Conservation (phyloP, 2,329 filamentous ascomycete species). For the Neoascochyta sp. region DNA sequence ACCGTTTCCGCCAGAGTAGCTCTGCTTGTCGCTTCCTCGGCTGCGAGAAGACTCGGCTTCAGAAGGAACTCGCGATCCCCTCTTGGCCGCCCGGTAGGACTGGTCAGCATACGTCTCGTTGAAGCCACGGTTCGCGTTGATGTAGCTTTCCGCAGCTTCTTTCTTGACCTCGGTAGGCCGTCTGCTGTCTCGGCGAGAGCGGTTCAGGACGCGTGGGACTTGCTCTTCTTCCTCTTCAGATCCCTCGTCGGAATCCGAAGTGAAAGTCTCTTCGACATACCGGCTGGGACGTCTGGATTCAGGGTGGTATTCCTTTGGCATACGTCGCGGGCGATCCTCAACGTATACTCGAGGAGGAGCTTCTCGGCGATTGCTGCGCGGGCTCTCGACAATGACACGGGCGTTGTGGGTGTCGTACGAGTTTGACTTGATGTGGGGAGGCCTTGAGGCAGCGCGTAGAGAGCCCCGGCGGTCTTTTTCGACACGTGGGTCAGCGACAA, state of each 20-base stretch:
- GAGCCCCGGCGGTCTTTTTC: conserved; percentile 13
- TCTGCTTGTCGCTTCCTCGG: conserved; percentile 26
- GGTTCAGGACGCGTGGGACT: conserved; percentile 7
- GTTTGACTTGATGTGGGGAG: conserved; percentile 31
- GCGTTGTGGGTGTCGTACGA: conserved; percentile 25
- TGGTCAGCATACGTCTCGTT: conserved; percentile 24
- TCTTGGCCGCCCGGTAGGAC: conserved; percentile 28
- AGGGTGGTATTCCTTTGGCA: conserved; percentile 4
- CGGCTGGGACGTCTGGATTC: conserved; percentile 15
- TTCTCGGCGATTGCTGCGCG: conserved; percentile 16
- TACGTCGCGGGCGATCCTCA: too few species aligned
- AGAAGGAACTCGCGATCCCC: conserved; percentile 22
- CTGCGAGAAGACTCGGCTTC: conserved; percentile 28
- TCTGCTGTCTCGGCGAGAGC: conserved; percentile 16
- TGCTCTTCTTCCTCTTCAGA: conserved; percentile 10
- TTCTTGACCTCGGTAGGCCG: conserved; percentile 16
- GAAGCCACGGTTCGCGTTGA: conserved; percentile 27
- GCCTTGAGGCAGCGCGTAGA: too few species aligned
- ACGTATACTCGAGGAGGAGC: too few species aligned
- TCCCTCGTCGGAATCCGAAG: conserved; percentile 17
- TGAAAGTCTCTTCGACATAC: too few species aligned
- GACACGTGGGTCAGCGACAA: conserved; percentile 11
- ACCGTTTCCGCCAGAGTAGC: conserved; percentile 24
- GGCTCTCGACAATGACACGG: conserved; percentile 27
- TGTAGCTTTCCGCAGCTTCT: conserved; percentile 29